Conservation (phyloP, 2,329 filamentous ascomycete genomes). For the Ophiostoma sp. region DNA sequence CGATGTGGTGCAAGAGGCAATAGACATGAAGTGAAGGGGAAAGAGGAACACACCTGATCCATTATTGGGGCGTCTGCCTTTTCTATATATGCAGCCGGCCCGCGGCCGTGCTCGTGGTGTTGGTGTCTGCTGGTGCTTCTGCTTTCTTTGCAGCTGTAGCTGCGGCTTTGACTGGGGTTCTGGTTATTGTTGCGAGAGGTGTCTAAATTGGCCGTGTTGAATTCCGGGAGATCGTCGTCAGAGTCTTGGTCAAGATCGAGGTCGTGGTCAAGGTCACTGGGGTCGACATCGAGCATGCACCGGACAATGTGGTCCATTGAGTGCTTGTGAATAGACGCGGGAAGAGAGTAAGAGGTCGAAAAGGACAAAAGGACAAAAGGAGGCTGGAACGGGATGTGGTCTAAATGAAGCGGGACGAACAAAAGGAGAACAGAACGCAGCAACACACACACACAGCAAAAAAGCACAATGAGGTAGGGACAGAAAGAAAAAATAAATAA, state of each 20-base stretch:
- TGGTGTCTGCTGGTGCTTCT: background rate
- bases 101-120: background rate
- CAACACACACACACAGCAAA: background rate
- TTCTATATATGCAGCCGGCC: constrained; percentile 15
- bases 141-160: background rate
- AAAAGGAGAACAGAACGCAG: background rate
- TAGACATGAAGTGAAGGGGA: background rate
- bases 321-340: background rate
- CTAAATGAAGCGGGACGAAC: background rate
- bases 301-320: constrained; percentile 63
- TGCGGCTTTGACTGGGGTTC: background rate
- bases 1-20: background rate
- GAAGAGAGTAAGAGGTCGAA: background rate
- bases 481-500: background rate
- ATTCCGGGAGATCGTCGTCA: background rate
- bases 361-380: background rate
- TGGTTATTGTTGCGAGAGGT: background rate
- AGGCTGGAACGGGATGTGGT: background rate
- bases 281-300: constrained; percentile 55
- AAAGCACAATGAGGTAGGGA: constrained; percentile 8
- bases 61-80: constrained; percentile 2
- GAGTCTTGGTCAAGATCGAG: background rate
- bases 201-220: background rate
- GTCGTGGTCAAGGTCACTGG: constrained; percentile 40
- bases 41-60: constrained; percentile 23